Evolutionary conservation across 169 alveolate species (phyloP), one percentile per base, ranked within the genome.

Genomic region (Eimeria acervulina): DNA sequence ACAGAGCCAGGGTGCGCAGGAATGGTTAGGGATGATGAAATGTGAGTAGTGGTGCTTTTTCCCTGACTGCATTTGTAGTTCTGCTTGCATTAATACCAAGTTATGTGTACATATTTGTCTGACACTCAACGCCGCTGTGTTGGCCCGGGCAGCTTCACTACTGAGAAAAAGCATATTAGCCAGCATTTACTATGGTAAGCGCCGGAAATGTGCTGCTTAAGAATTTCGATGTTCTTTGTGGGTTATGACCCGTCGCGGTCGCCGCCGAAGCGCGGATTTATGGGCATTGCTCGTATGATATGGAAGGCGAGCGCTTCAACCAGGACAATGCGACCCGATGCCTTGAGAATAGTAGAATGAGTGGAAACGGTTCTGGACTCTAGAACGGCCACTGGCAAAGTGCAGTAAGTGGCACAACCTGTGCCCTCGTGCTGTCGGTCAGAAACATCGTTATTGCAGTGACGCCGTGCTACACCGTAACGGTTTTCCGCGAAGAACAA

Each of bases 1-100:
- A 85, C 63, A 55, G 93, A 36, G 93, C 63, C 59, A 72, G 66
- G 23, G 63, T 85, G 81, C 93, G 93, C 93, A 85, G 81, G 38
- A 85, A 85, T 61, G 93, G 93, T 26, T 85, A 85, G 47, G 7
- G 80, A 33, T 10, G 6, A 33, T 33, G 28, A 5, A 23, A 42
- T 1, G 31, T 68, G 47, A 68, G 26, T n/a, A 31, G 42, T 12
- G 42, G 47, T 68, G 23, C 23, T 68, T 10, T 68, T 68, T 3
- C 1, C 0, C 8, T 10, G 26, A 68, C 8, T 28, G 80, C 1
- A 68, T 68, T 13, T 63, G 74, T 17, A 12, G 26, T 55, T 12
- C 15, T 55, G 13, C 66, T 2, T 55, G 15, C 13, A 2, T 26
- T 7, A 63, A 63, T 0, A 4, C 74, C 13, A 63, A 23, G 74